phyloP scores from a whole-genome alignment of 2,329 filamentous ascomycete genomes.

The Cladosporium austrohemisphaericum region DNA sequence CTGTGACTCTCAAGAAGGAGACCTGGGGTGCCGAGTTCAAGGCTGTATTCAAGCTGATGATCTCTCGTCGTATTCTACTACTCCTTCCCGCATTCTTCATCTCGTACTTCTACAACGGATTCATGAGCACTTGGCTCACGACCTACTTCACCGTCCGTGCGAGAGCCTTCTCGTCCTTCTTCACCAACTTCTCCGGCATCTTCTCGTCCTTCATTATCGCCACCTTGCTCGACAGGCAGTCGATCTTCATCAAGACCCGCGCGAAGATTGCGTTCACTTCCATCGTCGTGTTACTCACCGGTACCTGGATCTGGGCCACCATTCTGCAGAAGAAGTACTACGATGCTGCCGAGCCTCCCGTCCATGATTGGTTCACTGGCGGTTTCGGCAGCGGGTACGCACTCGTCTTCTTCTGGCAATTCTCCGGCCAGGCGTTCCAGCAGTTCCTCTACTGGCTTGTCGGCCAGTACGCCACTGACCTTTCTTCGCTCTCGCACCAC shows the following conservation, averaged over 20 bases:
- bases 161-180: slow-evolving; percentile 35
- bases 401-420: slow-evolving; percentile 27
- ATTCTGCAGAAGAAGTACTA: slow-evolving; percentile 32
- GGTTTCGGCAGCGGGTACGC: slow-evolving; percentile 35
- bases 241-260: slow-evolving; percentile 33
- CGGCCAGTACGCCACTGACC: slow-evolving; percentile 35
- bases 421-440: slow-evolving; percentile 36
- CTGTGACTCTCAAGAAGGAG: slow-evolving; percentile 25
- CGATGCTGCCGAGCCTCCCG: slow-evolving; percentile 26
- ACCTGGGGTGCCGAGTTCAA: slow-evolving; percentile 23
- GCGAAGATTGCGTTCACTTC: slow-evolving; percentile 29
- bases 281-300: slow-evolving; percentile 32
- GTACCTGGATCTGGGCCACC: slow-evolving; percentile 36
- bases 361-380: slow-evolving; percentile 34
- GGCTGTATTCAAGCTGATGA: slow-evolving; percentile 25
- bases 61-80: slow-evolving; percentile 32
- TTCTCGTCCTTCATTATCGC: slow-evolving; percentile 36
- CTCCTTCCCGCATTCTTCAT: slow-evolving; percentile 32
- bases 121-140: slow-evolving; percentile 28
- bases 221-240: slow-evolving; percentile 32
- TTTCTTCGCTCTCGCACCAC: slow-evolving; percentile 32
- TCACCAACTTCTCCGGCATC: slow-evolving; percentile 37
- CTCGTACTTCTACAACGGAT: slow-evolving; percentile 38
- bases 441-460: slow-evolving; percentile 37
- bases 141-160: slow-evolving; percentile 35